These are phyloP conservation scores for Alternaria conjuncta DNA, from an alignment of 2,329 filamentous ascomycete genomes.

Conservation along the genomic window DNA sequence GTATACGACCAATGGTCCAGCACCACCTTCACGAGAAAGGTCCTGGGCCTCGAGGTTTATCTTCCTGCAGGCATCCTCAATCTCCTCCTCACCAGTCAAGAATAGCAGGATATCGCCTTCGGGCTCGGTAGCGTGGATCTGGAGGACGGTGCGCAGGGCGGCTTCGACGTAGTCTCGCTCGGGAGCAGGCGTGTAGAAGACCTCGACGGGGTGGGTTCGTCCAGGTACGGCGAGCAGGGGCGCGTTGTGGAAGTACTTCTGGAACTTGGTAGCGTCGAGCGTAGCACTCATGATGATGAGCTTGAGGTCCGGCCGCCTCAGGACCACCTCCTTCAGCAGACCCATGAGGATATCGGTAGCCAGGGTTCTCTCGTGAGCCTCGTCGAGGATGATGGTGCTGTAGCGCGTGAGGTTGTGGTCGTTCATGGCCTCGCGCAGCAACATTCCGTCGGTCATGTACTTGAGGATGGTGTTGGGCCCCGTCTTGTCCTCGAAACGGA, in stretches of 20 bases:
- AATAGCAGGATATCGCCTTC: slow-evolving; percentile 95
- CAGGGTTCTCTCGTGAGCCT: slow-evolving; percentile 97
- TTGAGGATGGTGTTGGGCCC: slow-evolving; percentile 90
- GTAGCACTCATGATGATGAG: slow-evolving; percentile 97
- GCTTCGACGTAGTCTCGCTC: slow-evolving; percentile 98
- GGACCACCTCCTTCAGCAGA: slow-evolving; percentile 89
- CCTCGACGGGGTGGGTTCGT: slow-evolving; percentile 94
- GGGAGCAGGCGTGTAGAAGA: slow-evolving; percentile 96
- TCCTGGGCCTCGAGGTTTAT: slow-evolving; percentile 91
- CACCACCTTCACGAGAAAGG: slow-evolving; percentile 87
- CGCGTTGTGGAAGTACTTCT: slow-evolving; percentile 94
- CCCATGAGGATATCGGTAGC: slow-evolving; percentile 95
- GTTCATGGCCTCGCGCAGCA: slow-evolving; percentile 91
- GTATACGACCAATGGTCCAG: slow-evolving; percentile 87
- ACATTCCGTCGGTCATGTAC: slow-evolving; percentile 99
- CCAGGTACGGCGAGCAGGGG: slow-evolving; percentile 93
- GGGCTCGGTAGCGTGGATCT: slow-evolving; percentile 91
- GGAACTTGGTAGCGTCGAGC: slow-evolving; percentile 96
- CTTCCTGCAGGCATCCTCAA: slow-evolving; percentile 93
- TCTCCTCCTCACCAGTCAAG: slow-evolving; percentile 97
- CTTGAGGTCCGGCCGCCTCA: slow-evolving; percentile 84
- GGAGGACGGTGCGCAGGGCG: slow-evolving; percentile 89
- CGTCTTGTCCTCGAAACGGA: slow-evolving; percentile 95
- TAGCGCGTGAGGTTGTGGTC: slow-evolving; percentile 90
- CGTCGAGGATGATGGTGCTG: slow-evolving; percentile 96